Evolutionary conservation across 1,284 basidiomycete genomes (phyloP).

Genomic region (Austroboletus olivaceoglutinosus): DNA sequence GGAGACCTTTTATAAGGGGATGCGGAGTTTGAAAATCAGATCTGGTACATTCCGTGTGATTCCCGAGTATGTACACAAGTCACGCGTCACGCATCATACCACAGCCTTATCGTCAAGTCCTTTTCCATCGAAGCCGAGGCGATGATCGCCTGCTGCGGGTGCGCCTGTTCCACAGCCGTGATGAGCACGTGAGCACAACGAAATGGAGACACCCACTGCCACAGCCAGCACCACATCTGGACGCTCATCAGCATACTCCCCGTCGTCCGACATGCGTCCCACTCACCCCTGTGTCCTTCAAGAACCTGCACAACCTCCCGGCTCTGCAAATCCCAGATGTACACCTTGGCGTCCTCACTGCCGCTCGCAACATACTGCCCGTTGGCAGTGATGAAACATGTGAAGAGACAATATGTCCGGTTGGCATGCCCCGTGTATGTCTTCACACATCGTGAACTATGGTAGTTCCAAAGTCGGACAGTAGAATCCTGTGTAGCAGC

Average conservation of each 20-base stretch:
- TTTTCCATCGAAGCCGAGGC: slow-evolving; percentile 85
- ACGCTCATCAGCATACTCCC: slow-evolving; percentile 9
- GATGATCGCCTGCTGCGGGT: slow-evolving; percentile 69
- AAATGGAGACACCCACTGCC: slow-evolving; percentile 48
- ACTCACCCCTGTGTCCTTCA: slow-evolving; percentile 76
- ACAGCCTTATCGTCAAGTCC: slow-evolving; percentile 76
- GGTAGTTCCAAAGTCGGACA: slow-evolving; percentile 92
- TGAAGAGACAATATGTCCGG: slow-evolving; percentile 71
- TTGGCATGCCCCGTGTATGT: slow-evolving; percentile 86
- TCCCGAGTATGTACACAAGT: background rate
- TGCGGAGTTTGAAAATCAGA: slow-evolving; percentile 27
- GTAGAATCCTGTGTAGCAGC: slow-evolving; percentile 91
- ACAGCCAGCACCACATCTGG: slow-evolving; percentile 73
- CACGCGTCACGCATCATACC: slow-evolving; percentile 54
- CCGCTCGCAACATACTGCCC: slow-evolving; percentile 78
- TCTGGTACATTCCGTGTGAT: slow-evolving; percentile 7
- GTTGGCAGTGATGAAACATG: slow-evolving; percentile 57
- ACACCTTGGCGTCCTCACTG: slow-evolving; percentile 86
- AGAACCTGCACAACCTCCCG: slow-evolving; percentile 72
- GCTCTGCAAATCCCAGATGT: slow-evolving; percentile 90
- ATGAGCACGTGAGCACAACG: slow-evolving; percentile 5
- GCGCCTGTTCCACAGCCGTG: slow-evolving; percentile 47
- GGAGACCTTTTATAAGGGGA: slow-evolving; percentile 11
- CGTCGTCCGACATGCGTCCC: background rate
- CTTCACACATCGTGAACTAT: slow-evolving; percentile 89